phyloP scores from a whole-genome alignment of 108 stramenopile species.

The Cyclotella kingstonii region DNA sequence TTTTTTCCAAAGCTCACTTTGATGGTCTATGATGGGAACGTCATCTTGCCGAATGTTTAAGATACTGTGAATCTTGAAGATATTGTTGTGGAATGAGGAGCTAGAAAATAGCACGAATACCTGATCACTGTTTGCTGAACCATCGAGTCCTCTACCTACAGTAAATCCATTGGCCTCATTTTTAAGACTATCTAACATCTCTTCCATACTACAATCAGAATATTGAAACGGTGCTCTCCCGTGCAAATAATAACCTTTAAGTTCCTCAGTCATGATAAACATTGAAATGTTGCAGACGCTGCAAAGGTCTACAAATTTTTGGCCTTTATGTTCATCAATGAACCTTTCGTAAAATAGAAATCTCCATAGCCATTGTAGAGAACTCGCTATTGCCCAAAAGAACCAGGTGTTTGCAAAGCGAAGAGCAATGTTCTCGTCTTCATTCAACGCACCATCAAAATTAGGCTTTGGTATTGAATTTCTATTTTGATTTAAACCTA shows the following conservation, averaged over 20 bases:
- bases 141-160: constrained; percentile 61
- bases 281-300: constrained; percentile 77
- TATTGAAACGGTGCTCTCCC: constrained; percentile 71
- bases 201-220: constrained; percentile 71
- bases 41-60: not conserved
- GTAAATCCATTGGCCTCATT: constrained; percentile 63
- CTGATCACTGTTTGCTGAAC: constrained; percentile 37
- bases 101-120: not conserved
- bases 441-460: constrained; percentile 44
- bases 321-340: constrained; percentile 55
- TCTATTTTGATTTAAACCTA: constrained; percentile 51
- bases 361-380: constrained; percentile 59
- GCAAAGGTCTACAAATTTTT: constrained; percentile 67
- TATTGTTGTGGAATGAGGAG: not conserved
- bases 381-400: constrained; percentile 52
- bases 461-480: constrained; percentile 61
- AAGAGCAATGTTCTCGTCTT: constrained; percentile 59
- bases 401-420: constrained; percentile 67
- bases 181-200: constrained; percentile 58
- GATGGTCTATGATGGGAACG: no score
- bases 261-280: constrained; percentile 61
- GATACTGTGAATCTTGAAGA: constrained; percentile 37
- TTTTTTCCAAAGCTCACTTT: not conserved
- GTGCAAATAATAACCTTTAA: constrained; percentile 81
- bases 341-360: constrained; percentile 65